phyloP scores from a whole-genome alignment of 225 moss, liverwort and hornwort genomes.

The Straminergon stramineum region DNA sequence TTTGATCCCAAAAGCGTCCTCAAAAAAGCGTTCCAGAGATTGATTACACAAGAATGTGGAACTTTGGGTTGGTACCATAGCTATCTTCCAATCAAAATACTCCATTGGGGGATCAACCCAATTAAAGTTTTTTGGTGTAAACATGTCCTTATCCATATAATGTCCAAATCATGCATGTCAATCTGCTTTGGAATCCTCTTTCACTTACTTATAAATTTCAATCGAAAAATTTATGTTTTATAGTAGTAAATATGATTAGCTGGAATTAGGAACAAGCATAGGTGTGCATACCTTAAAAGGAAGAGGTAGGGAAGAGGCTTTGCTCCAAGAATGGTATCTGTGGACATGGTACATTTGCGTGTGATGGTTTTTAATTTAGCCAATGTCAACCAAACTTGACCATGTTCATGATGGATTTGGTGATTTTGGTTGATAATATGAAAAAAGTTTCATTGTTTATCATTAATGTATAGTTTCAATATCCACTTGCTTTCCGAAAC shows the following conservation, averaged over 20 bases:
- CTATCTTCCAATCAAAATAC: too few species aligned
- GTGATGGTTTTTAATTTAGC: neutral
- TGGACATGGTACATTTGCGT: neutral
- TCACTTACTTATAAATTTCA: neutral
- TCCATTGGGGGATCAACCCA: too few species aligned
- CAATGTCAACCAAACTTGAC: neutral
- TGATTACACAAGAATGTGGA: neutral
- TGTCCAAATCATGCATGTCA: fast-evolving
- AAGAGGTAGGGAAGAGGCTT: fast-evolving
- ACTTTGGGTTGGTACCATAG: too few species aligned
- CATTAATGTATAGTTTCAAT: neutral
- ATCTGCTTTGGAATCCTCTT: neutral
- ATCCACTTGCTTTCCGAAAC: too few species aligned
- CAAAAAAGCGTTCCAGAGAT: neutral
- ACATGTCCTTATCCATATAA: too few species aligned
- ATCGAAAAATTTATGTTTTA: neutral
- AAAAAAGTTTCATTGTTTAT: neutral
- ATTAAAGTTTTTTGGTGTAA: too few species aligned
- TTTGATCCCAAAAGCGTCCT: neutral
- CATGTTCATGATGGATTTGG: neutral
- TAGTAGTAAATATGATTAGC: fast-evolving
- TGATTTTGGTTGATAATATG: neutral
- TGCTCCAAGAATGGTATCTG: fast-evolving
- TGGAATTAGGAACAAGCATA: fast-evolving
- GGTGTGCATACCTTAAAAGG: fast-evolving